Percentiles rank a stretch among this genome's conserved stretches.
Conservation (phyloP, 2,329 filamentous ascomycete species). For the Penicillium psychrosexuale region DNA sequence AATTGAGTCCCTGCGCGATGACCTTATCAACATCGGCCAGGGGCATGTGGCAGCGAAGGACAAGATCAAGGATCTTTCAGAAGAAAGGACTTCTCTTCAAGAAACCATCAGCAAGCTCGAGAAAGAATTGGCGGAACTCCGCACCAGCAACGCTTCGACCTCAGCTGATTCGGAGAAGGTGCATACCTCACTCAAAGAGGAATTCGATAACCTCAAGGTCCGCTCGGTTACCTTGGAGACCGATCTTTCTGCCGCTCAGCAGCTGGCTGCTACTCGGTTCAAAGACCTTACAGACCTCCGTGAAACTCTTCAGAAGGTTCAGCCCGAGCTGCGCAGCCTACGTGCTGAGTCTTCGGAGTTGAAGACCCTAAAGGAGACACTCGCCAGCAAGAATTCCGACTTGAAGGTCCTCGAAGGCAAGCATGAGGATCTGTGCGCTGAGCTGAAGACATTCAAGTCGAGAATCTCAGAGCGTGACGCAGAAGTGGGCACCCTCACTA, state of each 20-base stretch:
- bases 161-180: conserved; percentile 51
- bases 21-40: conserved; percentile 73
- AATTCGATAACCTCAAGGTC: conserved; percentile 69
- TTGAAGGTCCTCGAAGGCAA: conserved; percentile 74
- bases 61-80: conserved; percentile 64
- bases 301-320: conserved; percentile 76
- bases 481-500: conserved; percentile 74
- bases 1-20: conserved; percentile 77
- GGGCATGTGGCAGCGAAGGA: conserved; percentile 83
- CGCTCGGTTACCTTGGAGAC: conserved; percentile 70
- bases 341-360: conserved; percentile 73
- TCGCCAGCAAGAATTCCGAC: conserved; percentile 61
- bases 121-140: conserved; percentile 62
- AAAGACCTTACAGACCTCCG: conserved; percentile 80
- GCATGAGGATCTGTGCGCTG: conserved; percentile 75
- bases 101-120: conserved; percentile 66
- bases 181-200: conserved; percentile 55
- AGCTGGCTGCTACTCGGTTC: conserved; percentile 81
- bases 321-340: conserved; percentile 78
- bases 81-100: conserved; percentile 65
- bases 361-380: conserved; percentile 71
- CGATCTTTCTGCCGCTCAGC: conserved; percentile 79
- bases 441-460: conserved; percentile 67
- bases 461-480: conserved; percentile 69
- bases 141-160: conserved; percentile 46